A percentile compares a stretch with the other conserved stretches of the same genome.
Evolutionary conservation across 495 filamentous ascomycete genomes (phyloP).

Genomic region (Rhizodiscina lignyota): DNA sequence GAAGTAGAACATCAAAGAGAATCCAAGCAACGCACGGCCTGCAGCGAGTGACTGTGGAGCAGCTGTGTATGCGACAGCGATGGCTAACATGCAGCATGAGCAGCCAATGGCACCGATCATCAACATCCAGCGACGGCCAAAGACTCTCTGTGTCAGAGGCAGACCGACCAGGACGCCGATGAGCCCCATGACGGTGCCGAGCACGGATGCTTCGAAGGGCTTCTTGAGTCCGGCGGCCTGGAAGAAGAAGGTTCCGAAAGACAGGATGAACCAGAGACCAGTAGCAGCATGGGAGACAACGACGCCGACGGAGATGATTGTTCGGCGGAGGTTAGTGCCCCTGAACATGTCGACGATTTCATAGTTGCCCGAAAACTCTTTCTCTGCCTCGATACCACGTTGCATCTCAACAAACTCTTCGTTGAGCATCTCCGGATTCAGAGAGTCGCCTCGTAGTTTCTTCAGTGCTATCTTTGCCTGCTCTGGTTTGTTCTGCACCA

Average conservation of each 20-base stretch:
- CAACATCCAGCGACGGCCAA: conserved; percentile 7
- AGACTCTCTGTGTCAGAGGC: conserved; percentile 2
- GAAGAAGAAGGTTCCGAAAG: not conserved
- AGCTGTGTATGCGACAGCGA: conserved; percentile 4
- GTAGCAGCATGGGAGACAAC: not conserved
- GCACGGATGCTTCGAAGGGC: not conserved
- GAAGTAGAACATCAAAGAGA: conserved; percentile 7
- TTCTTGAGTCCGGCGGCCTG: not conserved
- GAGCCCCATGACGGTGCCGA: not conserved
- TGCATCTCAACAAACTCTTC: conserved; percentile 8
- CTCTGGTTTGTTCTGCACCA: not conserved
- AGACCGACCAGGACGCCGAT: conserved; percentile 4
- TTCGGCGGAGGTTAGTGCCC: conserved; percentile 6
- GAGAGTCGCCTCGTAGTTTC: not conserved
- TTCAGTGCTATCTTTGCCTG: not conserved
- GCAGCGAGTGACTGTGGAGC: not conserved
- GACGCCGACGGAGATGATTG: conserved; percentile 6
- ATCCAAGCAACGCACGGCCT: too few species aligned
- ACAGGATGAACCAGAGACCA: not conserved
- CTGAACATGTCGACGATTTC: conserved; percentile 9
- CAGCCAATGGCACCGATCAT: conserved; percentile 6
- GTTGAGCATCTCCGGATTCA: conserved; percentile 1
- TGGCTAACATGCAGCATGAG: conserved; percentile 4
- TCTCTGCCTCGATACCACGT: conserved; percentile 6
- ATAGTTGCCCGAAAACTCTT: not conserved